Conservation (phyloP, 768 basidiomycete genomes). For the Kwoniella dejecticola region DNA sequence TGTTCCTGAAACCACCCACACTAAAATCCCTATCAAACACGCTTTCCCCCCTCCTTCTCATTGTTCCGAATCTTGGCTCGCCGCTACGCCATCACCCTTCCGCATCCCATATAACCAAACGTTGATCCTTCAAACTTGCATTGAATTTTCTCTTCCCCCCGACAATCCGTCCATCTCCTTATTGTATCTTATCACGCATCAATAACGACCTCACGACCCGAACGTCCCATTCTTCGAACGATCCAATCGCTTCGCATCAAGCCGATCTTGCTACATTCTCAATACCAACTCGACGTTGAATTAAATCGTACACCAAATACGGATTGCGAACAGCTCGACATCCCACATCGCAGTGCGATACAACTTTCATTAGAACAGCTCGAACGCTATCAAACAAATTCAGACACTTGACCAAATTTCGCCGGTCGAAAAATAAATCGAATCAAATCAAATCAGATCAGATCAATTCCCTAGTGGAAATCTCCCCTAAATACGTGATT, state of each 20-base stretch:
- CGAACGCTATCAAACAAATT: constrained; percentile 3
- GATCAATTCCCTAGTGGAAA: constrained; percentile 20
- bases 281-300: not conserved
- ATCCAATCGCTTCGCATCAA: not conserved
- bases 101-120: not conserved
- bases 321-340: not conserved
- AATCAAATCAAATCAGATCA: not conserved
- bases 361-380: constrained; percentile 4
- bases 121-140: too few relatives aligned
- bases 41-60: not conserved
- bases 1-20: constrained; percentile 14
- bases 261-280: not conserved
- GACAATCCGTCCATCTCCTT: not conserved
- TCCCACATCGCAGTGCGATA: constrained; percentile 23
- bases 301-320: too few relatives aligned
- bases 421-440: constrained; percentile 30
- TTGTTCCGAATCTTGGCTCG: constrained; percentile 3
- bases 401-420: constrained; percentile 33
- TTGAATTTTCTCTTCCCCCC: not conserved
- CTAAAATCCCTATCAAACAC: constrained; percentile 1
- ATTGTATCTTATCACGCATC: not conserved
- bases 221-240: not conserved
- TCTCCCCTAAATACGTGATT: not conserved
- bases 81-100: constrained; percentile 1
- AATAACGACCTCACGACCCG: not conserved